phyloP scores from a whole-genome alignment of 2,329 filamentous ascomycete genomes.

The Cladophialophora exuberans region DNA sequence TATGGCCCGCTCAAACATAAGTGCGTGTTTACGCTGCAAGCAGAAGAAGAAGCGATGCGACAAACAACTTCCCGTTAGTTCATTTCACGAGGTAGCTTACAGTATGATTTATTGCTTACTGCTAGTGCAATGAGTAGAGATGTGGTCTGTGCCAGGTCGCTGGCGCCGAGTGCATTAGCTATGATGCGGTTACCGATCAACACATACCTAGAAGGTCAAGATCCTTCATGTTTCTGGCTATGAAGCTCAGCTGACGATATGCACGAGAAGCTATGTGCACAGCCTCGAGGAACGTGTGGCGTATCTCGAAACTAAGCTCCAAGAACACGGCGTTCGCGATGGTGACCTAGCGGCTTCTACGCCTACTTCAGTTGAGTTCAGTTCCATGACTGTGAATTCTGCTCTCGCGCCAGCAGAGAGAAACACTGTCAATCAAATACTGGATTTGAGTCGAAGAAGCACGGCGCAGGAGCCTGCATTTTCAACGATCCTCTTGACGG shows the following conservation, averaged over 20 bases:
- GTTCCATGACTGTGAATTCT: background rate
- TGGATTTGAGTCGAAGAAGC: background rate
- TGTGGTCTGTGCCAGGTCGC: conserved; percentile 92
- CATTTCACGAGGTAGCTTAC: background rate
- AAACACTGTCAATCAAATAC: background rate
- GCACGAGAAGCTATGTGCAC: conserved; percentile 73
- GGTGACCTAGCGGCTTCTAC: background rate
- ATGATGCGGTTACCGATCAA: conserved; percentile 92
- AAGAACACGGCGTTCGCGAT: conserved; percentile 64
- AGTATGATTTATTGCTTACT: background rate
- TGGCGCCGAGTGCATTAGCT: conserved; percentile 84
- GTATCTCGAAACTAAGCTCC: conserved; percentile 76
- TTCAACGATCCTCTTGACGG: conserved; percentile 13
- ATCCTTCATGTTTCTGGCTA: background rate
- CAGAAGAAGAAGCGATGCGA: conserved; percentile 93
- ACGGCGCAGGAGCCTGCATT: conserved; percentile 8
- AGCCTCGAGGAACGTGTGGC: conserved; percentile 86
- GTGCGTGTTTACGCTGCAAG: conserved; percentile 88
- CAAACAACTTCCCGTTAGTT: conserved; percentile 71
- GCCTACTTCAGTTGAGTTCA: background rate
- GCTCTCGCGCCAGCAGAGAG: background rate
- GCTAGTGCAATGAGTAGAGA: conserved; percentile 46
- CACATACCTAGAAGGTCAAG: conserved; percentile 71
- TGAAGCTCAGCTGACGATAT: background rate
- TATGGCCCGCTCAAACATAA: conserved; percentile 64